A percentile compares a stretch with the other conserved stretches of the same genome.
Evolutionary conservation across 768 basidiomycete genomes (phyloP).

Genomic region (Leccinum disarticulatum): DNA sequence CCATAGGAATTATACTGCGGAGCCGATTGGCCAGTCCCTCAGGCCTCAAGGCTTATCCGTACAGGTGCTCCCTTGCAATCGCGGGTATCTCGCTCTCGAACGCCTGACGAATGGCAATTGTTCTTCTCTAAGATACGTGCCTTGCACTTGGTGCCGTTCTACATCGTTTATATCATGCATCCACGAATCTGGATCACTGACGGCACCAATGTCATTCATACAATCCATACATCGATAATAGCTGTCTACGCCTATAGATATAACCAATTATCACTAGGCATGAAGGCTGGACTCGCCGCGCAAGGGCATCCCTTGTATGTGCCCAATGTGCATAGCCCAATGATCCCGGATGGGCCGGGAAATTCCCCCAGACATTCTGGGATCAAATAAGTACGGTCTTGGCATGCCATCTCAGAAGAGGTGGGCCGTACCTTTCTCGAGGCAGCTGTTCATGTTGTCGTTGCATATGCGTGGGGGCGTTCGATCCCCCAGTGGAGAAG

Average conservation of each 20-base stretch:
- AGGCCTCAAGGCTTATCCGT: too few species aligned
- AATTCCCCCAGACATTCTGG: background rate
- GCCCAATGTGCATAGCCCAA: background rate
- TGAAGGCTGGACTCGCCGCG: background rate
- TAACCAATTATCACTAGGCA: background rate
- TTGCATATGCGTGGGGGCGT: background rate
- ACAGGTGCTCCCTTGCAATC: background rate
- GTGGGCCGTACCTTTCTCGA: background rate
- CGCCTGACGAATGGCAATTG: background rate
- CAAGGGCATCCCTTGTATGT: background rate
- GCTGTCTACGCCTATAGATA: background rate
- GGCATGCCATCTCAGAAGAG: background rate
- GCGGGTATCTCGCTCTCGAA: background rate
- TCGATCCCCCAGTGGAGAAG: background rate
- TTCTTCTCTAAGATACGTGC: background rate
- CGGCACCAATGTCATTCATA: background rate
- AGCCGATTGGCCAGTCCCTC: too few species aligned
- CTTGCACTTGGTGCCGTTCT: background rate
- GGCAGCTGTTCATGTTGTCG: background rate
- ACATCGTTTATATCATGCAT: background rate
- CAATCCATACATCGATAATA: background rate
- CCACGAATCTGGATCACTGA: background rate
- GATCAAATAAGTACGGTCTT: background rate
- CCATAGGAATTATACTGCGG: too few species aligned
- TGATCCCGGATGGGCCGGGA: background rate